Conservation (phyloP, 2,329 filamentous ascomycete species). For the Trichoderma semiorbis region DNA sequence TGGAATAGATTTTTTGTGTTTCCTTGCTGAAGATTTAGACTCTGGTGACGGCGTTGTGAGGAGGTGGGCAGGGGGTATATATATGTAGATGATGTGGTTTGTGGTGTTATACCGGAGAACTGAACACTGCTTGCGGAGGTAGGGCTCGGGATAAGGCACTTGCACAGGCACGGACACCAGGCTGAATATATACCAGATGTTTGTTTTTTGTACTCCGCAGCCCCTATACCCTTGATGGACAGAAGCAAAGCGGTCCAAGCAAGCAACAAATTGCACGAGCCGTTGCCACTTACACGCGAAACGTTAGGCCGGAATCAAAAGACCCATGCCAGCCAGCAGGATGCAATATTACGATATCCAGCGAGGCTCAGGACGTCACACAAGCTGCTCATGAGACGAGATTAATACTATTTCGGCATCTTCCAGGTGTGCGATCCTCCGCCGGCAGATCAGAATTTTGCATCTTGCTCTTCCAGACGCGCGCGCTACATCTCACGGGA, state of each 20-base stretch:
- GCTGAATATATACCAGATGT: not conserved
- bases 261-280: not conserved
- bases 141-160: not conserved
- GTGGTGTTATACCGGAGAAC: not conserved
- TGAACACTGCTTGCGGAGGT: not conserved
- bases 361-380: not conserved
- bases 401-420: not conserved
- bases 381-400: not conserved
- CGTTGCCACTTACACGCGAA: not conserved
- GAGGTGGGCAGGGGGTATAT: not conserved
- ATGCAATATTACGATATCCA: not conserved
- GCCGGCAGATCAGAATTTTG: not conserved
- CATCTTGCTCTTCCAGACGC: not conserved
- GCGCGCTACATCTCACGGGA: constrained; percentile 1
- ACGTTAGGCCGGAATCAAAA: not conserved
- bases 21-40: not conserved
- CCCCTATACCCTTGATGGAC: not conserved
- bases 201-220: not conserved
- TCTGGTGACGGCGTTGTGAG: not conserved
- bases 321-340: not conserved
- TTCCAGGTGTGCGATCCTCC: not conserved
- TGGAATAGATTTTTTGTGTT: not conserved
- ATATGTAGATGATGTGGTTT: not conserved
- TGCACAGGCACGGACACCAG: not conserved
- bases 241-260: not conserved